These are phyloP conservation scores for Yamadazyma blattariae DNA, from an alignment of 1,139 yeast genomes.

Conservation along the genomic window DNA sequence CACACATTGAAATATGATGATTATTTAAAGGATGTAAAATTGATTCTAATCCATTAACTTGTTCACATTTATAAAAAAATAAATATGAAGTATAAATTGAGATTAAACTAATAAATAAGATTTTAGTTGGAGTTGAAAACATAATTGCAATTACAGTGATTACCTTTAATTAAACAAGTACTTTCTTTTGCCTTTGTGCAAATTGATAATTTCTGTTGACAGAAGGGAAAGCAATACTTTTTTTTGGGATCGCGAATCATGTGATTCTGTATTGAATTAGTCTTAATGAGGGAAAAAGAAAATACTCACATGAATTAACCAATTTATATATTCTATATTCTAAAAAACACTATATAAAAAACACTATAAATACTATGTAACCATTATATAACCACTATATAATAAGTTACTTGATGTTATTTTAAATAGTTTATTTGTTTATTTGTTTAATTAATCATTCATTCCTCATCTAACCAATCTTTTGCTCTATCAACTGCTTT, in stretches of 20 bases:
- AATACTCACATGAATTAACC: no score
- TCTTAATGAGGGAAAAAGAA: no score
- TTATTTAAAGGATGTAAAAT: constrained; percentile 40
- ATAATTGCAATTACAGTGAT: constrained; percentile 1
- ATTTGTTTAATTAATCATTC: no score
- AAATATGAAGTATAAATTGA: constrained; percentile 38
- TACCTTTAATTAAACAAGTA: no score
- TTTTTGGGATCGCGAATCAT: background rate
- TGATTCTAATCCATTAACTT: constrained; percentile 30
- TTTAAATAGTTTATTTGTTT: no score
- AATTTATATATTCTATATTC: no score
- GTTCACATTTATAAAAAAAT: constrained; percentile 39
- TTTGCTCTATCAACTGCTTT: constrained; percentile 72
- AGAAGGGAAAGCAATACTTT: constrained; percentile 4
- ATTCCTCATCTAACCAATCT: constrained; percentile 66
- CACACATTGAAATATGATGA: constrained; percentile 36
- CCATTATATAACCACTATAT: no score
- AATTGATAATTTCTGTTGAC: no score
- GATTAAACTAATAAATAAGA: constrained; percentile 26
- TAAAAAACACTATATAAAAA: no score
- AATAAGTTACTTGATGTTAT: no score
- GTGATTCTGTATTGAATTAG: constrained; percentile 1
- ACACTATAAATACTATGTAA: no score
- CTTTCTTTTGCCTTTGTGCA: no score
- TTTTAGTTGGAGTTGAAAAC: constrained; percentile 18